phyloP scores from a whole-genome alignment of 441 rosid genomes.

The Eruca vesicaria region DNA sequence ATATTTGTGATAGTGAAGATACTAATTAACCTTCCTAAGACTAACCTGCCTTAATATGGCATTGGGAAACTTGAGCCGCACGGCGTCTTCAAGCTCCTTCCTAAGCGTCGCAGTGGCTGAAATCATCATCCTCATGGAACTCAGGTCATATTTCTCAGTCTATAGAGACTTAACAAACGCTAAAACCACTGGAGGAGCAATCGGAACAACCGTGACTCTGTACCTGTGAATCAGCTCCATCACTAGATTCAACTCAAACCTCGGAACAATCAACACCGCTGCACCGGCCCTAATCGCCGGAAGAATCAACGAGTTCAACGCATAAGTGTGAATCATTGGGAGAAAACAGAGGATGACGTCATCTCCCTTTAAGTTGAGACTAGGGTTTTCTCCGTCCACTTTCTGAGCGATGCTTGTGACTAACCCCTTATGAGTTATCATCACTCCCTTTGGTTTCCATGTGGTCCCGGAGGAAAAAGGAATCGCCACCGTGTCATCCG shows the following conservation, averaged over 20 bases:
- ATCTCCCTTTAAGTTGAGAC: constrained; percentile 33
- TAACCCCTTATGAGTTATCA: constrained; percentile 50
- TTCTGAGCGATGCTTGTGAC: constrained; percentile 27
- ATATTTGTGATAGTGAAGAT: neutral
- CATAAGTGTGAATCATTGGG: constrained; percentile 52
- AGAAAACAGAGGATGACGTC: constrained; percentile 48
- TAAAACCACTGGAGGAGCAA: neutral
- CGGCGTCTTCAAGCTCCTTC: neutral
- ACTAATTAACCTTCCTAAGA: neutral
- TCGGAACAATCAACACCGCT: neutral
- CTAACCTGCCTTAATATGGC: neutral
- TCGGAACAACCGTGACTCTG: neutral
- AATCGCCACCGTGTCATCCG: constrained; percentile 47
- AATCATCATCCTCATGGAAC: neutral
- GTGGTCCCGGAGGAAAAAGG: constrained; percentile 60
- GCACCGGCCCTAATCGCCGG: neutral
- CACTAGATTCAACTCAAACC: neutral
- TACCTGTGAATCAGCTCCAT: neutral
- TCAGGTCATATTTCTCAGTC: neutral
- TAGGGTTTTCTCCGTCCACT: constrained; percentile 44
- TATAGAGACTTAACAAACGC: neutral
- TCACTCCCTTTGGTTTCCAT: constrained; percentile 62
- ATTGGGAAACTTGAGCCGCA: neutral
- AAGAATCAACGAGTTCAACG: neutral
- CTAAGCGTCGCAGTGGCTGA: neutral